phyloP scores from a whole-genome alignment of 306 rosid species.

The Cicer pinnatifidum region DNA sequence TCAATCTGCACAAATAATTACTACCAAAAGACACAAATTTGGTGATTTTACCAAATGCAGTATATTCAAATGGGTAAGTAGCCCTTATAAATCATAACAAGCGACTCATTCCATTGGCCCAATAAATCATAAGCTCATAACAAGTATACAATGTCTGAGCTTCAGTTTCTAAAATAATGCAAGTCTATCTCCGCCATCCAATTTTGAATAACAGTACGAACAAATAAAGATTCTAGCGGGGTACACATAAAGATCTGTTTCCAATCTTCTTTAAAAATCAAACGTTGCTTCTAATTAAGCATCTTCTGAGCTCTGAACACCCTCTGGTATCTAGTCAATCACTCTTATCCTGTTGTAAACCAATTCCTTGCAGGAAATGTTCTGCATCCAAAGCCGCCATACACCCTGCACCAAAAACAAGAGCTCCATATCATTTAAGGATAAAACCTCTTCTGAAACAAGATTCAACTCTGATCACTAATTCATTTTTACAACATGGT shows the following conservation, averaged over 20 bases:
- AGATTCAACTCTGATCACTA: background rate
- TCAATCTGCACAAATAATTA: too few relatives aligned
- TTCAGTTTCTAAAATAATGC: constrained; percentile 37
- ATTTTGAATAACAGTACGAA: background rate
- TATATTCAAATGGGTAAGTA: too few relatives aligned
- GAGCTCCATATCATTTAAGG: constrained; percentile 21
- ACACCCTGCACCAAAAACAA: constrained; percentile 66
- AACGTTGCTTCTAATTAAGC: constrained; percentile 56
- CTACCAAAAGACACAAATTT: too few relatives aligned
- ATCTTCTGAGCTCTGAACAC: constrained; percentile 25
- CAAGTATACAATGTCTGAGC: background rate
- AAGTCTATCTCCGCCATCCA: constrained; percentile 21
- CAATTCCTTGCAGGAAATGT: constrained; percentile 79
- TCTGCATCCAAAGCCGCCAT: constrained; percentile 98
- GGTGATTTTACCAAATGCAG: too few relatives aligned
- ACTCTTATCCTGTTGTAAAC: constrained; percentile 63
- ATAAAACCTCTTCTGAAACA: background rate
- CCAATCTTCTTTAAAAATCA: constrained; percentile 30
- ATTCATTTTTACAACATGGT: background rate
- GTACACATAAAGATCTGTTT: constrained; percentile 21
- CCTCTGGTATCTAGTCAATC: constrained; percentile 54
- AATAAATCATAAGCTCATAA: constrained; percentile 7
- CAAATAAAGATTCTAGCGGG: constrained; percentile 13
- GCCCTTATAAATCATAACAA: background rate
- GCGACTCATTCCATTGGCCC: background rate